Evolutionary conservation across 176 grass and related monocot species (phyloP).

Genomic region (Oryza brachyantha): DNA sequence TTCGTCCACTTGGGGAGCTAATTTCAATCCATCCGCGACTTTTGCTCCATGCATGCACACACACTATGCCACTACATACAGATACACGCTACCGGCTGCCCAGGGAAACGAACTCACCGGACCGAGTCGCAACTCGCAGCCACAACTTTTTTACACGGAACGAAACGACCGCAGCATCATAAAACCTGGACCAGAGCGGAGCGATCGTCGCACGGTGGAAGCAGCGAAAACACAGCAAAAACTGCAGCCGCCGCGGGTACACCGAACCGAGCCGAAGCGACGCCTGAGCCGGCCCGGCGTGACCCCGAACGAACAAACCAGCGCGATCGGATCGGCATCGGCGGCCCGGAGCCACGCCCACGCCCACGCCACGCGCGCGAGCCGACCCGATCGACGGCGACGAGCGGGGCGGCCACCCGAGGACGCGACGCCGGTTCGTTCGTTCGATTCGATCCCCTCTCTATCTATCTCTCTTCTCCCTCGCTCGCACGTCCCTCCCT

Average conservation of each 20-base stretch:
- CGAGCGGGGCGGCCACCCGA: slow-evolving; percentile 6
- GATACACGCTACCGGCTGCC: not conserved
- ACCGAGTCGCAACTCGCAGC: not conserved
- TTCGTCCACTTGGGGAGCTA: too few relatives aligned
- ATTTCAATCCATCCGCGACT: too few relatives aligned
- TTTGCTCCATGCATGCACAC: too few relatives aligned
- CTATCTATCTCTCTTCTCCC: not conserved
- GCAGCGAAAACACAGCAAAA: not conserved
- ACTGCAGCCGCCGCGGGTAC: slow-evolving; percentile 9
- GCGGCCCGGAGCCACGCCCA: not conserved
- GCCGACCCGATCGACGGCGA: slow-evolving; percentile 26
- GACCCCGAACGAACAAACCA: not conserved
- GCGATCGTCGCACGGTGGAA: not conserved
- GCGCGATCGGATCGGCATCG: not conserved
- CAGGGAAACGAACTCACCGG: slow-evolving; percentile 6
- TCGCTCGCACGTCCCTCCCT: not conserved
- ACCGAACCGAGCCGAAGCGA: too few relatives aligned
- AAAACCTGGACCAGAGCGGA: too few relatives aligned
- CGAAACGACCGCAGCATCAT: too few relatives aligned
- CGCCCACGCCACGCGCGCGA: not conserved
- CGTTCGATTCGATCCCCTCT: too few relatives aligned
- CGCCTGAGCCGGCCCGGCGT: too few relatives aligned
- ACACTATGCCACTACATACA: too few relatives aligned
- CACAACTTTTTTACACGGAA: not conserved
- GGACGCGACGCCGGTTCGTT: not conserved